Percentiles rank a stretch among this genome's conserved stretches.
Evolutionary conservation across 148 eudicot species (phyloP).

Genomic region (Cornus controversa): DNA sequence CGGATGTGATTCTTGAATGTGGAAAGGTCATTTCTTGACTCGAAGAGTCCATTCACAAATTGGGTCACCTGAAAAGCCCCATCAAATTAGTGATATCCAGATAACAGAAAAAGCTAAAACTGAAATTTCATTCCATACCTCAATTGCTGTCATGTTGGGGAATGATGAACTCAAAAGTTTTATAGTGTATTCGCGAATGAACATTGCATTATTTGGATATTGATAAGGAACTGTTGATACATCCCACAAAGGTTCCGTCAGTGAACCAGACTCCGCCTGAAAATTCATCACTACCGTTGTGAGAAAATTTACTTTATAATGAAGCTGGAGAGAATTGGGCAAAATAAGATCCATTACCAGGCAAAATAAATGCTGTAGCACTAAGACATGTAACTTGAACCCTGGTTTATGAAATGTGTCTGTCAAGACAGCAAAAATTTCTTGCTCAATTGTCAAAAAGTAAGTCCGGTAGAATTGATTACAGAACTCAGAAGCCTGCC

Average conservation of each 20-base stretch:
- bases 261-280: slow-evolving; percentile 75
- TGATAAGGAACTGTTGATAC: slow-evolving; percentile 66
- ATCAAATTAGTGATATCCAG: slow-evolving; percentile 7
- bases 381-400: slow-evolving; percentile 89
- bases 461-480: slow-evolving; percentile 85
- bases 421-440: slow-evolving; percentile 91
- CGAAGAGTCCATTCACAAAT: slow-evolving; percentile 84
- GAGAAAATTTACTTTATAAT: background rate
- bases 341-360: slow-evolving; percentile 45
- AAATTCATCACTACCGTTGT: background rate
- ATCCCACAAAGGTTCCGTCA: slow-evolving; percentile 96
- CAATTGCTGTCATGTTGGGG: slow-evolving; percentile 85
- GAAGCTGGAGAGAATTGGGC: background rate
- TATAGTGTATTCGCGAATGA: slow-evolving; percentile 86
- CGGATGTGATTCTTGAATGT: slow-evolving; percentile 91
- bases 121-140: slow-evolving; percentile 40
- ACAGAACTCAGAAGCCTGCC: slow-evolving; percentile 79
- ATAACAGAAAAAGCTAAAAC: background rate
- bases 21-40: slow-evolving; percentile 69
- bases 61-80: slow-evolving; percentile 66
- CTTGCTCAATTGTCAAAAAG: slow-evolving; percentile 89
- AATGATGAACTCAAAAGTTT: slow-evolving; percentile 84
- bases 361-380: slow-evolving; percentile 84
- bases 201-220: slow-evolving; percentile 75
- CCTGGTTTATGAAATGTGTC: slow-evolving; percentile 99